Base-by-base conservation (phyloP, 2,329 filamentous ascomycete species). In the Orbilia brochopaga region DNA sequence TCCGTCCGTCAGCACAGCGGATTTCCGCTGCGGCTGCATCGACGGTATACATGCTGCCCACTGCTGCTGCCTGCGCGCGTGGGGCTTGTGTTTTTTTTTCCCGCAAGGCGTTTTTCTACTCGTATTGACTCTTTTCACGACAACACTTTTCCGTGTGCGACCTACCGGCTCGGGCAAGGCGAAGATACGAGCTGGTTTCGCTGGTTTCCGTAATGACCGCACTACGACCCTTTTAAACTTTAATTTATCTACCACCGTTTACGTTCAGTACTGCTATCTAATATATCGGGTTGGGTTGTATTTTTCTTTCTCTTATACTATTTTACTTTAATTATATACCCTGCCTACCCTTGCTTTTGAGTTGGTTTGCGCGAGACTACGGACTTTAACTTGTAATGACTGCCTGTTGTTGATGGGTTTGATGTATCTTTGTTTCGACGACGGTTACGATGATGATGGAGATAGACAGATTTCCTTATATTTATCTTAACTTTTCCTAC, bases 1-100 rank as follows among this genome's bases (percentile, higher is more conserved):
- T 51, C n/a, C n/a, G n/a, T n/a, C n/a, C 57, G 57, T 69, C 64
- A 69, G 56, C 64, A 44, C 37, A 21, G 55, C 23, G 30, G 27
- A n/a, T 42, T 48, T 46, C 37, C 37, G 5, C 37, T 42, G 37
- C 37, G 13, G n/a, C 13, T 42, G 37, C 37, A 42, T 42, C 37
- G 11, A 42, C 37, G 13, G 37, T 15, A 15, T 13, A 13, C 13
- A 17, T 13, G 11, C 2, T 2, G 13, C 37, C 4, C n/a, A 15
- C 37, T 3, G 5, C 13, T 17, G 11, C n/a, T 17, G 37, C 37
- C 37, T 42, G 37, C 37, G n/a, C n/a, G n/a, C n/a, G 37, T 42
- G 37, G 37, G 37, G 37, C n/a, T 17, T 15, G 5, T 13, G 4
- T 13, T 5, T 42, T 42, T 42, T 42, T 42, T 13, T 42, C n/a